Base-by-base conservation (phyloP, 73 alveolate species). In the Paramecium caudatum region DNA sequence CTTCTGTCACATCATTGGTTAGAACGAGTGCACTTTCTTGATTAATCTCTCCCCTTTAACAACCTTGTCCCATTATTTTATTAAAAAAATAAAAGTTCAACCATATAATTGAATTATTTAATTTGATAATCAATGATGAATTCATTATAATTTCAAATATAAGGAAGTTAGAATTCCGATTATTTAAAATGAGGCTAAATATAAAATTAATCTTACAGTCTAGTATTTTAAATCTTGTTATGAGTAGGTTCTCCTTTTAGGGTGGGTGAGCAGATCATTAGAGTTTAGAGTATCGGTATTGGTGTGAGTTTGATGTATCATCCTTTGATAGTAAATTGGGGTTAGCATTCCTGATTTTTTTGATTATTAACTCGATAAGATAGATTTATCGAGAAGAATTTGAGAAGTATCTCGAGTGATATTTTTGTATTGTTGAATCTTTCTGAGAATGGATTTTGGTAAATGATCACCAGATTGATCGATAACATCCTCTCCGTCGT, bases 241-340 rank as follows among this genome's bases (percentile, higher is more conserved):
- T 23, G 80, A 55, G 30, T 55, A 55, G 1, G 80, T 55, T 55
- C 80, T 55, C 30, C 80, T 55, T 8, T 55, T 55, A 1, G 80
- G 80, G 30, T 55, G 21, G 7, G 80, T 55, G 12, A 43, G 80
- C 80, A 55, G 23, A 55, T 55, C 80, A 55, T 55, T 55, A 0
- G 80, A 55, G 7, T 55, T 55, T 19, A 55, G 23, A 23, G 80
- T 27, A 55, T 55, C 80, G 3, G 80, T 55, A 23, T 55, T 55
- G 23, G 80, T 55, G 30, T 55, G 80, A 55, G 80, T 55, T 55
- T 55, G 23, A 23, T 55, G 80, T 27, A 55, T 55, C 80, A 55
- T 55, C 30, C 80, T 55, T 55, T 55, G 17, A 5, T 55, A 55
- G 21, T 55, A 55, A 25, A 55, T 55, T 9, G 80, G 80, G 3